Percentiles rank a stretch among this genome's conserved stretches.
Conservation (phyloP, 306 rosid genomes). For the Citrullus mucosospermus region DNA sequence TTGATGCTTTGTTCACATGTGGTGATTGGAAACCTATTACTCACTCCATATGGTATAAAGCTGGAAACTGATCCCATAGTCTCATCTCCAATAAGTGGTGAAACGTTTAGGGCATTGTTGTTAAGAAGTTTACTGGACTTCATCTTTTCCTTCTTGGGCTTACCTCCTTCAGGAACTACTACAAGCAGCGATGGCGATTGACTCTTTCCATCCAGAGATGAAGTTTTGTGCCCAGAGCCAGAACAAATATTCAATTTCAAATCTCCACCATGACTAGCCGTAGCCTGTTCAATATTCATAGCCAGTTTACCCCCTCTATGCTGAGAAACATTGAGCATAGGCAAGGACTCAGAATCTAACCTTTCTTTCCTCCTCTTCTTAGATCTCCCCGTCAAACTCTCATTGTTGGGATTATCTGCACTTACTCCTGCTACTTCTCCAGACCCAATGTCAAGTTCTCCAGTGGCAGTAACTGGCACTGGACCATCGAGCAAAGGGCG, state of each 20-base stretch:
- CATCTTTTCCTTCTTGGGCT: constrained; percentile 17
- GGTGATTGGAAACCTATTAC: constrained; percentile 25
- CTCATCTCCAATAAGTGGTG: constrained; percentile 23
- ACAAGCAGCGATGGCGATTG: constrained; percentile 15
- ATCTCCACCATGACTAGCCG: constrained; percentile 15
- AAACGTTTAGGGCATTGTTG: constrained; percentile 22
- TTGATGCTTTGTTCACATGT: constrained; percentile 16
- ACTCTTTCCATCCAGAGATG: constrained; percentile 16
- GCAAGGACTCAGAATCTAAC: constrained; percentile 35
- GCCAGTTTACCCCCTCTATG: constrained; percentile 24
- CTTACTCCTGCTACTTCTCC: constrained; percentile 29
- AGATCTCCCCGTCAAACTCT: constrained; percentile 11
- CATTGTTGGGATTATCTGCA: constrained; percentile 12
- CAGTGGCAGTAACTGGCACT: constrained; percentile 12
- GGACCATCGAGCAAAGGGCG: constrained; percentile 15
- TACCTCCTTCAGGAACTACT: constrained; percentile 16
- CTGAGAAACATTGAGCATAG: constrained; percentile 28
- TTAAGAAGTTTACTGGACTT: constrained; percentile 2
- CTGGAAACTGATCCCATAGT: constrained; percentile 32
- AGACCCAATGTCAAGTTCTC: constrained; percentile 14
- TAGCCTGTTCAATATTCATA: constrained; percentile 15
- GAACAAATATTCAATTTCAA: constrained; percentile 18
- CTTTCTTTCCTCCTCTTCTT: constrained; percentile 18
- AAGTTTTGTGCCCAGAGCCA: constrained; percentile 16
- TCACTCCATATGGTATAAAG: constrained; percentile 18